A percentile compares a stretch with the other conserved stretches of the same genome.
phyloP scores from a whole-genome alignment of 176 grass and related monocot genomes.

The Areca catechu region DNA sequence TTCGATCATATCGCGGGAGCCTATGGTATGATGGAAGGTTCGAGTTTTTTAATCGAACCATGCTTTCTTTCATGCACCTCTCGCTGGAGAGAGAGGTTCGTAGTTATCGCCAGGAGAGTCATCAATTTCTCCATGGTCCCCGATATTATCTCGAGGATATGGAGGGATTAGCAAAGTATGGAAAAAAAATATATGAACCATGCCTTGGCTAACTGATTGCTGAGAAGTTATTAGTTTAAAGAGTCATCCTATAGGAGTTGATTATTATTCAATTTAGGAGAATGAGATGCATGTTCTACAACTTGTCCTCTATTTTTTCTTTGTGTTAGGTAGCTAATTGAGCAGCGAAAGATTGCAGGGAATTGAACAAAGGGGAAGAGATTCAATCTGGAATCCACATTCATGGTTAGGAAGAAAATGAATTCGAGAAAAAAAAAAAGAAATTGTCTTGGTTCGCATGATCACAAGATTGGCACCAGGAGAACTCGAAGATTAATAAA shows the following conservation, averaged over 20 bases:
- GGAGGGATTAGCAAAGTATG: neutral
- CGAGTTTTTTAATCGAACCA: neutral
- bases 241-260: neutral
- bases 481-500: too few species aligned
- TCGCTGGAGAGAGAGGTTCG: too few species aligned
- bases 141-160: constrained; percentile 4
- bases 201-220: constrained; percentile 40
- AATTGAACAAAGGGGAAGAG: too few species aligned
- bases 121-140: neutral
- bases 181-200: constrained; percentile 28
- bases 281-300: constrained; percentile 48
- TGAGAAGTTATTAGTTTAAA: constrained; percentile 25
- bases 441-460: too few species aligned
- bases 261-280: constrained; percentile 33
- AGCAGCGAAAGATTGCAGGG: too few species aligned
- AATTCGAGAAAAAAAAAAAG: too few species aligned
- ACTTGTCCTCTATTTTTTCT: constrained; percentile 24
- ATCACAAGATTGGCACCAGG: too few species aligned
- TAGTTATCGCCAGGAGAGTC: too few species aligned
- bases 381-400: too few species aligned
- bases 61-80: constrained; percentile 23
- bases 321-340: neutral
- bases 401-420: too few species aligned
- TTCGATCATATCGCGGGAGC: constrained; percentile 7
- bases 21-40: constrained; percentile 8